These are phyloP conservation scores for Rusavskia elegans DNA, from an alignment of 495 filamentous ascomycete species.

Conservation along the genomic window DNA sequence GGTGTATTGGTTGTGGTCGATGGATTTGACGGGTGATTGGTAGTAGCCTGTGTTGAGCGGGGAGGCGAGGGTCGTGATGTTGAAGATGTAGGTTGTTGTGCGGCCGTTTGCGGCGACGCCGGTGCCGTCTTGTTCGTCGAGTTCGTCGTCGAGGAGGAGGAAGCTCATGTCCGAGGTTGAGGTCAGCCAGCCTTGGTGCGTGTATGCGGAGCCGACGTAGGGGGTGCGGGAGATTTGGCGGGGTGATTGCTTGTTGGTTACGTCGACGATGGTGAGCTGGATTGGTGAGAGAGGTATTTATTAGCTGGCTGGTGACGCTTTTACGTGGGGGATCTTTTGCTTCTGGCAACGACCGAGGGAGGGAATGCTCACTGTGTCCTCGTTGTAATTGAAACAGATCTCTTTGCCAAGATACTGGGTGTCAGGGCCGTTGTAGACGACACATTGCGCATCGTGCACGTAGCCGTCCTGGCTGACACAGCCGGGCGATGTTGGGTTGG, in stretches of 20 bases:
- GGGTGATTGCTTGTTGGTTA: constrained; percentile 35
- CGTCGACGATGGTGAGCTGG: constrained; percentile 33
- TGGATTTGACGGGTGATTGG: constrained; percentile 28
- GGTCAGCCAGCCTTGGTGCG: constrained; percentile 46
- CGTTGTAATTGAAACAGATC: constrained; percentile 46
- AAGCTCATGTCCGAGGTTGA: constrained; percentile 34
- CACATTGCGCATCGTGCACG: constrained; percentile 45
- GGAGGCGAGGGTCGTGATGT: constrained; percentile 32
- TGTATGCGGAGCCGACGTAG: constrained; percentile 41
- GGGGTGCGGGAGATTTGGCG: constrained; percentile 36
- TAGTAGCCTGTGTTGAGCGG: constrained; percentile 36
- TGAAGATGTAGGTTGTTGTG: constrained; percentile 40
- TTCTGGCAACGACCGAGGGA: too few species aligned
- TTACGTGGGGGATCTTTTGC: too few species aligned
- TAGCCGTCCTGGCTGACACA: constrained; percentile 40
- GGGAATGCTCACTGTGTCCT: constrained; percentile 18
- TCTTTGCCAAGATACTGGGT: constrained; percentile 34
- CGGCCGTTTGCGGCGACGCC: constrained; percentile 28
- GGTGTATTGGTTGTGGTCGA: constrained; percentile 50
- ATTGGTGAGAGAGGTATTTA: not conserved
- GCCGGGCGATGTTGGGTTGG: constrained; percentile 33
- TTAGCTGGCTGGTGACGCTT: constrained; percentile 5
- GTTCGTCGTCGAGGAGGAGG: constrained; percentile 45
- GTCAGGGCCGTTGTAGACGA: constrained; percentile 41
- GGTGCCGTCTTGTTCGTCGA: constrained; percentile 33